These are phyloP conservation scores for Claviceps digitariae DNA, from an alignment of 2,329 filamentous ascomycete genomes.

Conservation along the genomic window DNA sequence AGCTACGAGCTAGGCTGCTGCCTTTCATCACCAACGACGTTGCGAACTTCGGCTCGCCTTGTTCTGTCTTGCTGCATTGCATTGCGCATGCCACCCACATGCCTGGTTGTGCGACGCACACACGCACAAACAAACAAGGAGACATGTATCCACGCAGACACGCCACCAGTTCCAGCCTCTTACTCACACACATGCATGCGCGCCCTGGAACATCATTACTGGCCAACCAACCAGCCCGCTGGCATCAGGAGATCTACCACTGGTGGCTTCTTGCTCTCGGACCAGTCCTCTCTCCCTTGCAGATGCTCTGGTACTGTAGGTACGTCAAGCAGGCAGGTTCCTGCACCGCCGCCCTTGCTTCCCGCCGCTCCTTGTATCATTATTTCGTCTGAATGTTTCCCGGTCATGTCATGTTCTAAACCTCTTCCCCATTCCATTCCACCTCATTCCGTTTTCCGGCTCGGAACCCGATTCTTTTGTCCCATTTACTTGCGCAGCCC, in stretches of 20 bases:
- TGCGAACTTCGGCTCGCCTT: not conserved
- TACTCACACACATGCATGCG: not conserved
- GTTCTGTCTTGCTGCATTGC: not conserved
- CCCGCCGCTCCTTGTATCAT: not conserved
- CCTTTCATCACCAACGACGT: not conserved
- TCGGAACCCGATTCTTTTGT: not conserved
- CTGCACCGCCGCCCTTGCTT: too few relatives aligned
- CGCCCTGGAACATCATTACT: too few relatives aligned
- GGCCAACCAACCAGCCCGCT: not conserved
- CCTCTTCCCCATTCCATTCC: not conserved
- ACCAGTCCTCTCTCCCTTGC: not conserved
- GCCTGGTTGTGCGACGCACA: not conserved
- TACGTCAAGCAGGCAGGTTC: too few relatives aligned
- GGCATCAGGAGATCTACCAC: not conserved
- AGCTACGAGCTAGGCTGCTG: not conserved
- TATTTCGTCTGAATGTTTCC: not conserved
- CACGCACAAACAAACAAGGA: not conserved
- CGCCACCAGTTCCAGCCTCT: not conserved
- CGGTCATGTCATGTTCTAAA: not conserved
- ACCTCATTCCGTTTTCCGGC: not conserved
- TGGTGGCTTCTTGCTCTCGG: not conserved
- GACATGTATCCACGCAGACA: not conserved
- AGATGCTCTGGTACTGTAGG: not conserved
- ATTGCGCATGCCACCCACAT: too few relatives aligned
- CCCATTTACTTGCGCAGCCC: not conserved